phyloP scores from a whole-genome alignment of 176 grass and related monocot species.

The Lolium multiflorum region DNA sequence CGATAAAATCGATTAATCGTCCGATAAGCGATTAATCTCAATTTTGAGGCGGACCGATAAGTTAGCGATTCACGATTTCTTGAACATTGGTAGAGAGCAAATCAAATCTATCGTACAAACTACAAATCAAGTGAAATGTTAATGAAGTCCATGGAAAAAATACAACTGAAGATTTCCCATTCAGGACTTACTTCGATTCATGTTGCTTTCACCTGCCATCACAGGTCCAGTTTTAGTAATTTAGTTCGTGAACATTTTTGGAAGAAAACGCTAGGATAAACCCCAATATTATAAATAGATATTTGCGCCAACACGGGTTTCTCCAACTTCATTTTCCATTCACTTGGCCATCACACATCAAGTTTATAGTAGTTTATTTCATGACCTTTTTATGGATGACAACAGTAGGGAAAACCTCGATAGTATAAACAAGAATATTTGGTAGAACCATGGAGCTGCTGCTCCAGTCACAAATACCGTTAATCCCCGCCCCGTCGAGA shows the following conservation, averaged over 20 bases:
- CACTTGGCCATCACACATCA: not conserved
- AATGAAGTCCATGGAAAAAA: slow-evolving; percentile 16
- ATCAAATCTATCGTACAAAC: slow-evolving; percentile 16
- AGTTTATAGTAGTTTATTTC: slow-evolving; percentile 18
- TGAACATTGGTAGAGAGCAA: not conserved
- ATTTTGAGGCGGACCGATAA: too few relatives aligned
- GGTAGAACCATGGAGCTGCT: slow-evolving; percentile 27
- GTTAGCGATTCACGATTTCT: too few relatives aligned
- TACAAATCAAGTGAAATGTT: slow-evolving; percentile 16
- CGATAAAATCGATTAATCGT: too few relatives aligned
- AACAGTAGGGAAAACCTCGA: not conserved
- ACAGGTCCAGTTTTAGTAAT: slow-evolving; percentile 10
- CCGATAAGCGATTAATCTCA: too few relatives aligned
- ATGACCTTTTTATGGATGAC: not conserved
- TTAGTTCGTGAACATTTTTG: not conserved
- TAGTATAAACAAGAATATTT: not conserved
- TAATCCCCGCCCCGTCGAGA: not conserved
- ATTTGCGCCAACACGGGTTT: not conserved
- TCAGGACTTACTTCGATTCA: not conserved
- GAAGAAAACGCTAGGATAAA: not conserved
- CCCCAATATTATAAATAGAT: not conserved
- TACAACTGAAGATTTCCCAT: slow-evolving; percentile 21
- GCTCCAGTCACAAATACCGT: not conserved
- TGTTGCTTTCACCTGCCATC: slow-evolving; percentile 13
- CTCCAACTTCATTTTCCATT: not conserved